Evolutionary conservation across 2,329 filamentous ascomycete genomes (phyloP), one percentile per base, ranked within the genome.

Genomic region (Scedosporium dehoogii): DNA sequence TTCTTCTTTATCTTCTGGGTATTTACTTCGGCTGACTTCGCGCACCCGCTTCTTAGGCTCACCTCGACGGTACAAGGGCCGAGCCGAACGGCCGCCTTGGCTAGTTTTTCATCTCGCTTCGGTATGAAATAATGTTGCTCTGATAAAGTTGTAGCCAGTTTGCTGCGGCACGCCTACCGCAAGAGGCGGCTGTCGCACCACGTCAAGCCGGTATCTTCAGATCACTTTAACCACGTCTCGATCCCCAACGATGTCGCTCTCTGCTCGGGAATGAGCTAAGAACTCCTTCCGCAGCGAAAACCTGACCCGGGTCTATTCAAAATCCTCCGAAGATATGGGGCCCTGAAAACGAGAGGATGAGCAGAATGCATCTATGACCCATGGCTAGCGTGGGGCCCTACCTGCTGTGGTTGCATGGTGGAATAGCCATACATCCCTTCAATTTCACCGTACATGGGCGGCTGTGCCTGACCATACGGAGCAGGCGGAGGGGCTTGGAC

Each of bases 381-480:
- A 53, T 18, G 25, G 58, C 14, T 12, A 42, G 23, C 7, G 23
- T 60, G 38, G n/a, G 23, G 7, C 9, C 83, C 73, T 80, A 92
- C 90, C 79, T 92, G 90, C 74, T 96, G 91, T 66, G 89, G 84
- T 68, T 89, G 87, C 83, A 96, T 90, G 65, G 86, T 78, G 14
- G 87, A 83, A 73, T 96, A 96, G 46, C 83, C 83, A 67, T 97
- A 97, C 81, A 97, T 96, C 66, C 85, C 86, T 65, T 91, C 87
- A 74, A 92, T 87, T 63, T 89, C 87, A 62, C 87, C 82, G 71
- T 92, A 96, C 82, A 97, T 96, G 23, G 85, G 79, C 63, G 88
- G 85, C 68, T 90, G 88, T 56, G 89, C 84, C 70, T 94, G 91
- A 14, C 87, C 89, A 72, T 96, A 96, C 12, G 84, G 82, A 60